Evolutionary conservation across 169 alveolate species (phyloP).

Genomic region (Eimeria nieschulzi): DNA sequence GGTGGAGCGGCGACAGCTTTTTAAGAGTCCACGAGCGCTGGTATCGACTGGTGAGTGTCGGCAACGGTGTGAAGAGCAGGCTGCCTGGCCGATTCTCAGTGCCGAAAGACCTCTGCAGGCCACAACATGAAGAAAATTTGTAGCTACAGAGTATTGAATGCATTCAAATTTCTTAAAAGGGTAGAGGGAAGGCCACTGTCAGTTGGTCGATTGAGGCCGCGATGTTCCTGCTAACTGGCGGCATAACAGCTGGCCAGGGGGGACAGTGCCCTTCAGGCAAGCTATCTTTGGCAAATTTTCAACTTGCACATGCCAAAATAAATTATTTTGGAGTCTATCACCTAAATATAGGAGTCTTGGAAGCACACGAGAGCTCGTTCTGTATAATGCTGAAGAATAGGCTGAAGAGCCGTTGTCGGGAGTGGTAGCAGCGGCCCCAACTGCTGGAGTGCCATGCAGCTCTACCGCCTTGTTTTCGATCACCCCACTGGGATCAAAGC

Average conservation of each 20-base stretch:
- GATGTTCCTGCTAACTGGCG: constrained; percentile 61
- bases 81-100: not conserved
- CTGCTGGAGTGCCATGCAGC: constrained; percentile 26
- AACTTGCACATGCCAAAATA: not conserved
- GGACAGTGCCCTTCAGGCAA: not conserved
- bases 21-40: constrained; percentile 43
- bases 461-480: not conserved
- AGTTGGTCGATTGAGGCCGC: constrained; percentile 25
- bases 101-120: constrained; percentile 33
- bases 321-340: too few species aligned
- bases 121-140: constrained; percentile 26
- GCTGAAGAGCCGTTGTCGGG: constrained; percentile 9
- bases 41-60: constrained; percentile 64
- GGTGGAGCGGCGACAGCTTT: not conserved
- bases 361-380: not conserved
- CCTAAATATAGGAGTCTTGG: too few species aligned
- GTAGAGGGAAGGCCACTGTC: not conserved
- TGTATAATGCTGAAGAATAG: not conserved
- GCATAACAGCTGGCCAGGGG: constrained; percentile 54
- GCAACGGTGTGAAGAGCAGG: constrained; percentile 48
- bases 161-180: not conserved
- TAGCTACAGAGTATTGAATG: constrained; percentile 13
- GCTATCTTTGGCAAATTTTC: not conserved
- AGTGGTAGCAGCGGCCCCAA: constrained; percentile 51
- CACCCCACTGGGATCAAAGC: too few species aligned